phyloP scores from a whole-genome alignment of 1,284 basidiomycete genomes.

The Agaricales sp. region DNA sequence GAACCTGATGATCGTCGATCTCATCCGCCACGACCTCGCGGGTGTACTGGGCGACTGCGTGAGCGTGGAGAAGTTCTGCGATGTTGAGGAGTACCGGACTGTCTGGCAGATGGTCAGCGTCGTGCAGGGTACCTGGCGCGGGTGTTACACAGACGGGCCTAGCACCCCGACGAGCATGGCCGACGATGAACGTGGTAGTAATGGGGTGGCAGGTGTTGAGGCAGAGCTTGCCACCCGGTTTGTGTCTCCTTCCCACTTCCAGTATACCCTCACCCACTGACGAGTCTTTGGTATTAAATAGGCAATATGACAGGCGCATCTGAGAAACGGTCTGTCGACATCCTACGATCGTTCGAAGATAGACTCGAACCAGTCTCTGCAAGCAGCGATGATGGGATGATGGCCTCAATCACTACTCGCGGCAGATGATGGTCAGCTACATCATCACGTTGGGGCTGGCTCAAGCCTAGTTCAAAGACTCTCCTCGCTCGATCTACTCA shows the following conservation, averaged over 20 bases:
- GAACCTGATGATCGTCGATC: conserved; percentile 97
- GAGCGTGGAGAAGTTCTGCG: conserved; percentile 78
- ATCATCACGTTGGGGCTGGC: too few species aligned
- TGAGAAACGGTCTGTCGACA: conserved; percentile 88
- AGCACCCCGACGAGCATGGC: conserved; percentile 27
- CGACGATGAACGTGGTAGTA: conserved; percentile 18
- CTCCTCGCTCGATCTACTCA: conserved; percentile 89
- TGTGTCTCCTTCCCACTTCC: conserved; percentile 13
- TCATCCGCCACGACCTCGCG: conserved; percentile 90
- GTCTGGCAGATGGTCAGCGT: conserved; percentile 97
- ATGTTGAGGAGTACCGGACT: conserved; percentile 87
- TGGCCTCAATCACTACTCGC: too few species aligned
- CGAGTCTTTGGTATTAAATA: conserved; percentile 20
- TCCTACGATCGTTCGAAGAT: conserved; percentile 77
- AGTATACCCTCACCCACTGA: conserved; percentile 4
- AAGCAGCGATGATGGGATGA: too few species aligned
- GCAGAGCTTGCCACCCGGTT: conserved; percentile 82
- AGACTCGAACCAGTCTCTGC: too few species aligned
- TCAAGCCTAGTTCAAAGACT: too few species aligned
- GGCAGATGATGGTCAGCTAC: too few species aligned
- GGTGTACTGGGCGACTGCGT: conserved; percentile 71
- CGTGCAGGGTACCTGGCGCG: conserved; percentile 57
- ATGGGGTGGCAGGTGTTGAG: conserved; percentile 74
- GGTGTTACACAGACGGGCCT: conserved; percentile 19
- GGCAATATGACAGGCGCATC: conserved; percentile 98